A percentile compares a stretch with the other conserved stretches of the same genome.
phyloP scores from a whole-genome alignment of 2,329 filamentous ascomycete species.

The Domatiomyces catenatus region DNA sequence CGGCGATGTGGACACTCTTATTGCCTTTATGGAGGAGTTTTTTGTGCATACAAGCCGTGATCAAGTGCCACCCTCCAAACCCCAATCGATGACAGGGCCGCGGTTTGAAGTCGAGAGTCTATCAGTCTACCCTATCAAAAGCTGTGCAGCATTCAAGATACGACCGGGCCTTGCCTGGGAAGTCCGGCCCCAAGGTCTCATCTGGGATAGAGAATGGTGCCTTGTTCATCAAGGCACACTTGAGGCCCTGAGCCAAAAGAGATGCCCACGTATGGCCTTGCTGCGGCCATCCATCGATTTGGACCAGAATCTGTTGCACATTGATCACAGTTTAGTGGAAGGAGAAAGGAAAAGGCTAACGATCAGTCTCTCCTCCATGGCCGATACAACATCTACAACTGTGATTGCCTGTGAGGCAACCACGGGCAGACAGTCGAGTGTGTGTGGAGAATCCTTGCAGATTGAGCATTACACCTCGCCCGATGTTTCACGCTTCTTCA shows the following conservation, averaged over 20 bases:
- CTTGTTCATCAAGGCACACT: conserved; percentile 75
- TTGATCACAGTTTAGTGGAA: conserved; percentile 32
- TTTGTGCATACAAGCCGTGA: conserved; percentile 30
- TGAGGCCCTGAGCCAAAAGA: conserved; percentile 73
- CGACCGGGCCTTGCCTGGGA: conserved; percentile 54
- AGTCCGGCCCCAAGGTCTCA: conserved; percentile 64
- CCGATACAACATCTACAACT: conserved; percentile 24
- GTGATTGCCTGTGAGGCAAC: conserved; percentile 19
- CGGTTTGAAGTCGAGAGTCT: conserved; percentile 46
- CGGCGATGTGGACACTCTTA: conserved; percentile 56
- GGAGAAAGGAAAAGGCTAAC: conserved; percentile 21
- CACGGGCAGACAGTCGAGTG: conserved; percentile 41
- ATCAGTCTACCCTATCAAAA: conserved; percentile 83
- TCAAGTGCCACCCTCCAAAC: conserved; percentile 5
- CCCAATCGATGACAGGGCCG: not conserved
- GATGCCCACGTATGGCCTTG: conserved; percentile 73
- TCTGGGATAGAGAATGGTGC: conserved; percentile 96
- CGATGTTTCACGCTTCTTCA: conserved; percentile 62
- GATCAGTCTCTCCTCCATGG: conserved; percentile 42
- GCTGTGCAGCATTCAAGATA: conserved; percentile 65
- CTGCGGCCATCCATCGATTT: conserved; percentile 63
- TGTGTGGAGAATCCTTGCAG: conserved; percentile 68
- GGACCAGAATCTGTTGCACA: conserved; percentile 45
- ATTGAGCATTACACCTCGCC: conserved; percentile 54
- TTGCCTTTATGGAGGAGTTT: conserved; percentile 58